These are phyloP conservation scores for Penicillium flavigenum DNA, from an alignment of 495 filamentous ascomycete genomes.

Conservation along the genomic window DNA sequence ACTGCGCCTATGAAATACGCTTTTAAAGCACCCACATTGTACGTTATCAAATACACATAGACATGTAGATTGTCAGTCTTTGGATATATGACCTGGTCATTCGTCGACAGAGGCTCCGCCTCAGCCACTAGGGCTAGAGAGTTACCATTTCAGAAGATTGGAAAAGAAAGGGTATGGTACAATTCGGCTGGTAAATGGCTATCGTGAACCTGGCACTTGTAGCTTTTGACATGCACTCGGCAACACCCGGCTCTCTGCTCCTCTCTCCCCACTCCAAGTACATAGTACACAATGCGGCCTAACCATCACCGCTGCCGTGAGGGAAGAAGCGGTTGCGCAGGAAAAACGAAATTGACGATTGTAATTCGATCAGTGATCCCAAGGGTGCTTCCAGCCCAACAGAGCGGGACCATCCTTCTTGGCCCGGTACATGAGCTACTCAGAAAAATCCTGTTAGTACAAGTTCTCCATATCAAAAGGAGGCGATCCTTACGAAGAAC, in stretches of 20 bases:
- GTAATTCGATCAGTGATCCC: slow-evolving; percentile 77
- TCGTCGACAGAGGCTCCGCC: background rate
- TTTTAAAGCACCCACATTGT: slow-evolving; percentile 9
- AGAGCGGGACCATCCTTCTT: slow-evolving; percentile 89
- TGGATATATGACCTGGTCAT: background rate
- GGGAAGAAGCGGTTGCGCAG: background rate
- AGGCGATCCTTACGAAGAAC: slow-evolving; percentile 77
- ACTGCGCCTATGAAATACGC: slow-evolving; percentile 52
- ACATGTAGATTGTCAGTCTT: slow-evolving; percentile 10
- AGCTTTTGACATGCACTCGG: slow-evolving; percentile 1
- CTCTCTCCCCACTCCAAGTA: background rate
- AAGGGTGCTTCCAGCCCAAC: slow-evolving; percentile 94
- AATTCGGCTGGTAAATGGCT: slow-evolving; percentile 22
- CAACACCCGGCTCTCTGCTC: background rate
- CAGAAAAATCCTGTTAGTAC: slow-evolving; percentile 20
- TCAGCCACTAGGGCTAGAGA: background rate
- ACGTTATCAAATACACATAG: slow-evolving; percentile 18
- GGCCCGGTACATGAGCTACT: slow-evolving; percentile 87
- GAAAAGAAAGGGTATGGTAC: slow-evolving; percentile 30
- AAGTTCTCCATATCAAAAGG: slow-evolving; percentile 2
- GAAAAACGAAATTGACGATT: slow-evolving; percentile 9
- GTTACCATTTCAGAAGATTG: slow-evolving; percentile 1
- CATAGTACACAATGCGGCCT: slow-evolving; percentile 5
- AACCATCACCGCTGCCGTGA: background rate
- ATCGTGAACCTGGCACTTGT: background rate